These are phyloP conservation scores for Podaxis mareebaensis DNA, from an alignment of 768 basidiomycete species.

Conservation along the genomic window DNA sequence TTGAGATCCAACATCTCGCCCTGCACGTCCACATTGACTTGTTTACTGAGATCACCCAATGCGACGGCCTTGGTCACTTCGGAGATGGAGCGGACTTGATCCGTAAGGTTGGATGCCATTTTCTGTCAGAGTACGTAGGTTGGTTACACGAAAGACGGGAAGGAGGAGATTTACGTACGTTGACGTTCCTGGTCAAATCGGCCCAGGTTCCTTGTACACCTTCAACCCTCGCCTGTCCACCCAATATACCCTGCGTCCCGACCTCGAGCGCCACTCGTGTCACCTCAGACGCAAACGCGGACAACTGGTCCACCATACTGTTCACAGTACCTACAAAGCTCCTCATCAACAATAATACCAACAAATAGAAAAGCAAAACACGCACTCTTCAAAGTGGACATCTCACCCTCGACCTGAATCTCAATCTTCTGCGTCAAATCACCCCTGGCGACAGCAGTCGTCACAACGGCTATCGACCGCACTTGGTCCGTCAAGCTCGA, in stretches of 20 bases:
- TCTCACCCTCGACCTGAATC: conserved; percentile 85
- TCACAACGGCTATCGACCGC: conserved; percentile 81
- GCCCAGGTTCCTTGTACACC: conserved; percentile 95
- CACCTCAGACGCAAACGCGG: conserved; percentile 83
- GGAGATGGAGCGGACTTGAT: conserved; percentile 90
- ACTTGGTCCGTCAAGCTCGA: conserved; percentile 79
- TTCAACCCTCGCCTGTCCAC: conserved; percentile 87
- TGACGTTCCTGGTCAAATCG: conserved; percentile 86
- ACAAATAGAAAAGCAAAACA: conserved; percentile 2
- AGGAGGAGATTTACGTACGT: conserved; percentile 48
- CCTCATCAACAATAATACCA: background rate
- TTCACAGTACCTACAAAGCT: conserved; percentile 65
- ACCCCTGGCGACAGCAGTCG: conserved; percentile 87
- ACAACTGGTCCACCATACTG: conserved; percentile 91
- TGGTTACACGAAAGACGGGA: background rate
- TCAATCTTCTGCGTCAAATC: conserved; percentile 93
- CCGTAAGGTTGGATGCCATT: conserved; percentile 85
- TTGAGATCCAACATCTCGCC: conserved; percentile 93
- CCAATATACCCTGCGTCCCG: conserved; percentile 87
- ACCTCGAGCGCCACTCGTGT: conserved; percentile 86
- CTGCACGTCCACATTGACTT: conserved; percentile 89
- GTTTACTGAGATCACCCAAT: conserved; percentile 77
- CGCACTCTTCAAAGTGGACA: conserved; percentile 71
- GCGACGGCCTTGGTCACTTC: conserved; percentile 90
- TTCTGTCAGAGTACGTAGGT: conserved; percentile 43